Evolutionary conservation across 768 basidiomycete species (phyloP).

Genomic region (Lenzites betulinus): DNA sequence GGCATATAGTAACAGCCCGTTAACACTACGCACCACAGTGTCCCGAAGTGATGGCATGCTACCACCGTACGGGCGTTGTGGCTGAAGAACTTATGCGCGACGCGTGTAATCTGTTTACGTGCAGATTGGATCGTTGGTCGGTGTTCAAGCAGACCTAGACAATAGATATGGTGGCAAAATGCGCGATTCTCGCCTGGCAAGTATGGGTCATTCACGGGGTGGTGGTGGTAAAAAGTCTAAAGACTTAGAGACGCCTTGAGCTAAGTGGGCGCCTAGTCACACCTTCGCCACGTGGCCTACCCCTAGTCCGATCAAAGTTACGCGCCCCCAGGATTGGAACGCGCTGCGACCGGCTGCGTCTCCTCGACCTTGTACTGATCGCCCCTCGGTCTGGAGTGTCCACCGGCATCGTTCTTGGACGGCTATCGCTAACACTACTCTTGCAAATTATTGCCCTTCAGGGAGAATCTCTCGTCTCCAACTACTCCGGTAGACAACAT

Average conservation of each 20-base stretch:
- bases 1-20: neutral
- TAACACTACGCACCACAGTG: neutral
- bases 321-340: neutral
- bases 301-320: conserved; percentile 8
- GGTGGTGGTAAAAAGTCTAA: no score
- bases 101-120: neutral
- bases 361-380: no score
- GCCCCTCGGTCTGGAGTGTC: no score
- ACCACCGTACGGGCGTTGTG: neutral
- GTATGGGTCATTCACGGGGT: neutral
- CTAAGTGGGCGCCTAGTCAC: no score
- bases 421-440: neutral
- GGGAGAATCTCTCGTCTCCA: neutral
- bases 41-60: neutral
- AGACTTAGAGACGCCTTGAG: no score
- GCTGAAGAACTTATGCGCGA: neutral
- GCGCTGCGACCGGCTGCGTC: neutral
- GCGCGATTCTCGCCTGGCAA: neutral
- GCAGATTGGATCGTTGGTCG: no score
- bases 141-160: no score
- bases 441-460: neutral
- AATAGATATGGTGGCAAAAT: no score
- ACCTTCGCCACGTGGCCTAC: conserved; percentile 13
- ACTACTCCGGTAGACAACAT: neutral
- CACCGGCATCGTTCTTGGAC: no score